Evolutionary conservation across 371 early-diverging fungal species (phyloP).

Genomic region (Synchytrium microbalum): DNA sequence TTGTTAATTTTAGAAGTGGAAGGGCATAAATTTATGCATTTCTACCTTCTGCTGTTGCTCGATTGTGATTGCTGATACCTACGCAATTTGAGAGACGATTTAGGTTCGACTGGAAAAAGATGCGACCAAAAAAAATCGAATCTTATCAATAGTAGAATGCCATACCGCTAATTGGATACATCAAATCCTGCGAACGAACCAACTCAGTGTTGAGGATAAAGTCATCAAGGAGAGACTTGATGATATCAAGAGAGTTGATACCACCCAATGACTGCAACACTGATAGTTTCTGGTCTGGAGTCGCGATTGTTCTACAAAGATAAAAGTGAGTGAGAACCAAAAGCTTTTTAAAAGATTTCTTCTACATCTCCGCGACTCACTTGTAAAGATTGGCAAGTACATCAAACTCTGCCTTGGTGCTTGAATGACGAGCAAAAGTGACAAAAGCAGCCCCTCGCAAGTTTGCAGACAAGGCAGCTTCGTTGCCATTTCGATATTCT

Average conservation of each 20-base stretch:
- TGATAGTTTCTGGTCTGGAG: constrained; percentile 66
- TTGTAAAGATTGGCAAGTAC: constrained; percentile 63
- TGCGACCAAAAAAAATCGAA: no score
- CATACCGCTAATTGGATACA: background rate
- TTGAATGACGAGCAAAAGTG: constrained; percentile 63
- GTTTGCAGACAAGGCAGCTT: constrained; percentile 66
- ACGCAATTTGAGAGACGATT: no score
- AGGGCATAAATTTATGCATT: no score
- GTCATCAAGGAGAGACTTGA: constrained; percentile 19
- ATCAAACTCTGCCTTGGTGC: constrained; percentile 62
- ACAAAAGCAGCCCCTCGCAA: constrained; percentile 72
- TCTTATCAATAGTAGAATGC: no score
- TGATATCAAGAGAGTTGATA: constrained; percentile 48
- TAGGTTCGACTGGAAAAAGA: no score
- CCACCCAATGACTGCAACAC: constrained; percentile 73
- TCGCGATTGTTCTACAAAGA: constrained; percentile 40
- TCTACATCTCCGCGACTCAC: background rate
- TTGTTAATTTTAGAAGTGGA: no score
- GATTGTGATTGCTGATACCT: background rate
- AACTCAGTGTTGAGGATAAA: constrained; percentile 47
- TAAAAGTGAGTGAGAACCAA: background rate
- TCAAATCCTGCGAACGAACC: constrained; percentile 71
- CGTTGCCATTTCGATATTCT: constrained; percentile 45
- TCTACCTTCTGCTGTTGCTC: background rate
- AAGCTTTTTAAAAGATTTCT: background rate